A percentile compares a stretch with the other conserved stretches of the same genome.
These are phyloP conservation scores for Lentinula guzmanii DNA, from an alignment of 768 basidiomycete species.

Conservation along the genomic window DNA sequence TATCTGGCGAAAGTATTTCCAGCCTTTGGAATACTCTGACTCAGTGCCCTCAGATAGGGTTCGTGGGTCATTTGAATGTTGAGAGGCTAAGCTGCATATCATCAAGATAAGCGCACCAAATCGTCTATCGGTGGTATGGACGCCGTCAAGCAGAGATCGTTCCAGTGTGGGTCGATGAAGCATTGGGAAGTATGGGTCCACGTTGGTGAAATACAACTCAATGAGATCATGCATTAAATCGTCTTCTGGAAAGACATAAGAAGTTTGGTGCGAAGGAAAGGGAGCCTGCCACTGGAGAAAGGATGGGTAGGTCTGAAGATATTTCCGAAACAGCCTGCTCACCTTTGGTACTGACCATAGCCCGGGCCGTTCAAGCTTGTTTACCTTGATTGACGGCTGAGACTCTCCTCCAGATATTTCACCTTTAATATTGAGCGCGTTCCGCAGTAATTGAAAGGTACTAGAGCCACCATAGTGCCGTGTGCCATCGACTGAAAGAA, in stretches of 20 bases:
- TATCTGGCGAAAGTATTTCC: conserved; percentile 4
- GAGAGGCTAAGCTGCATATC: conserved; percentile 54
- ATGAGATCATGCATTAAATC: conserved; percentile 53
- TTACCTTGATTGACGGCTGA: background rate
- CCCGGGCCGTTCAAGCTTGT: conserved; percentile 12
- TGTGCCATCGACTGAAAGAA: background rate
- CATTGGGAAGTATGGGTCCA: conserved; percentile 56
- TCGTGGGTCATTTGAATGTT: conserved; percentile 54
- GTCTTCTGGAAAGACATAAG: conserved; percentile 36
- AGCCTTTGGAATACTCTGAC: background rate
- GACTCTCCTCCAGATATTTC: background rate
- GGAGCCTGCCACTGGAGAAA: background rate
- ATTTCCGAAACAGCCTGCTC: background rate
- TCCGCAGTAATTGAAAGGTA: conserved; percentile 26
- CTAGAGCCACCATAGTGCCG: conserved; percentile 30
- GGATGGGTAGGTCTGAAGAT: background rate
- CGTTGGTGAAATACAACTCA: conserved; percentile 56
- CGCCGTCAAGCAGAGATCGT: conserved; percentile 35
- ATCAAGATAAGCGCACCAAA: conserved; percentile 47
- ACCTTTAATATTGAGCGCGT: conserved; percentile 33
- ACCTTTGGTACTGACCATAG: conserved; percentile 21
- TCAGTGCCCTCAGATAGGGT: background rate
- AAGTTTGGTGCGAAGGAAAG: background rate
- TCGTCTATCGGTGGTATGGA: conserved; percentile 41
- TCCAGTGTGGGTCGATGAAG: conserved; percentile 72